Evolutionary conservation across 768 basidiomycete species (phyloP).

Genomic region (Exsudoporus frostii): DNA sequence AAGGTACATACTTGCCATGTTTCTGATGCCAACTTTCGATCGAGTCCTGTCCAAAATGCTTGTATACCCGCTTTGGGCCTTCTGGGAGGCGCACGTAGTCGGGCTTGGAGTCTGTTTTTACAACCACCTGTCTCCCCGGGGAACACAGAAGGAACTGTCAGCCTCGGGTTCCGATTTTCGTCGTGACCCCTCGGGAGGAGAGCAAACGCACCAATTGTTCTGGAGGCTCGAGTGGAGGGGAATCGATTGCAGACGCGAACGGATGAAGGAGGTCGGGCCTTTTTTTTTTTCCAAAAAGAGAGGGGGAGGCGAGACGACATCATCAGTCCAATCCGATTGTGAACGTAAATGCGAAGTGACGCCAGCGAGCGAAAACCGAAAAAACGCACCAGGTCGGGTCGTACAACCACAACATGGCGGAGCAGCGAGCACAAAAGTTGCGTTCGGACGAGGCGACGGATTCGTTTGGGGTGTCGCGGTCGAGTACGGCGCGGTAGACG

Average conservation of each 20-base stretch:
- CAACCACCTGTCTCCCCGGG: constrained; percentile 36
- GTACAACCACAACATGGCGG: constrained; percentile 66
- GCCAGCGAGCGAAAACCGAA: background rate
- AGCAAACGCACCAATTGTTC: constrained; percentile 43
- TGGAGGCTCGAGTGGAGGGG: constrained; percentile 51
- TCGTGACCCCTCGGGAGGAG: background rate
- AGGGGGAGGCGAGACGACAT: too few relatives aligned
- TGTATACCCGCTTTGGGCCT: constrained; percentile 47
- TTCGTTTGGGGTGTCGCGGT: constrained; percentile 52
- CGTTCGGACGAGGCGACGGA: constrained; percentile 51
- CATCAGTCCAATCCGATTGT: too few relatives aligned
- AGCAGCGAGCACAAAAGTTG: constrained; percentile 62
- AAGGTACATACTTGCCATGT: constrained; percentile 38
- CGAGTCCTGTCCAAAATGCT: constrained; percentile 42
- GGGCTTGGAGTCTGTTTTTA: constrained; percentile 50
- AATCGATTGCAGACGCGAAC: constrained; percentile 65
- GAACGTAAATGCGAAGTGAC: background rate
- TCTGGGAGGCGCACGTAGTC: constrained; percentile 61
- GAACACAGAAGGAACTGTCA: background rate
- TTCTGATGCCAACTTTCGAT: constrained; percentile 62
- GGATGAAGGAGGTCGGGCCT: constrained; percentile 68
- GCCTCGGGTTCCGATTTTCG: background rate
- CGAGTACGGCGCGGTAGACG: constrained; percentile 59
- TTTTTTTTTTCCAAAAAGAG: background rate
- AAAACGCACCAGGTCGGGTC: constrained; percentile 47